Evolutionary conservation across 805 yeast species (phyloP).

Genomic region (Ogataea pilisensis): DNA sequence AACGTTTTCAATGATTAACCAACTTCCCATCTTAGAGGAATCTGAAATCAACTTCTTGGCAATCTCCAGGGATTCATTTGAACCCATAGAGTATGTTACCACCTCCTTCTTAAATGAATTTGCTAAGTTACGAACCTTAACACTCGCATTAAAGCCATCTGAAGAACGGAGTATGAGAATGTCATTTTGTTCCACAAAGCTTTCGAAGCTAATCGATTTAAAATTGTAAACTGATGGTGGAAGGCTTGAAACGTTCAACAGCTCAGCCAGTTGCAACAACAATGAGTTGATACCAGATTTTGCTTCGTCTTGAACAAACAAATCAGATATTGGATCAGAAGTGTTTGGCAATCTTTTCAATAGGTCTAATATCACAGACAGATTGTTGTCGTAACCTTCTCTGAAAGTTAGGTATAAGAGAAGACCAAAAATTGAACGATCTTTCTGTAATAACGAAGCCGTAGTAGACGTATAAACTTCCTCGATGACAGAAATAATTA

Average conservation of each 20-base stretch:
- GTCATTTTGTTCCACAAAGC: slow-evolving; percentile 31
- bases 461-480: slow-evolving; percentile 44
- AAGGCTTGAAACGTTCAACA: background rate
- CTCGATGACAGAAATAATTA: slow-evolving; percentile 39
- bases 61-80: slow-evolving; percentile 54
- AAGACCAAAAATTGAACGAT: slow-evolving; percentile 42
- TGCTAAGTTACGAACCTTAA: slow-evolving; percentile 46
- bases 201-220: slow-evolving; percentile 17
- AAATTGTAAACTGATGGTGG: background rate
- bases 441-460: slow-evolving; percentile 41
- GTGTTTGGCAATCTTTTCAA: background rate
- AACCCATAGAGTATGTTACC: slow-evolving; percentile 64
- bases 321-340: background rate
- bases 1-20: slow-evolving; percentile 79
- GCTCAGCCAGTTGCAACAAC: background rate
- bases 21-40: slow-evolving; percentile 47
- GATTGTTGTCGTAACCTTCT: background rate
- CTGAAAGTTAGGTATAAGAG: slow-evolving; percentile 27
- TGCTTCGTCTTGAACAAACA: background rate
- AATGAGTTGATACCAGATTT: background rate
- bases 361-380: background rate
- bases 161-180: slow-evolving; percentile 51
- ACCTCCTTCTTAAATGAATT: slow-evolving; percentile 25
- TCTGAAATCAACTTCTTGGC: slow-evolving; percentile 52
- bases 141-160: slow-evolving; percentile 65